phyloP scores from a whole-genome alignment of 2,329 filamentous ascomycete genomes.

The Paraphoma chrysanthemicola region DNA sequence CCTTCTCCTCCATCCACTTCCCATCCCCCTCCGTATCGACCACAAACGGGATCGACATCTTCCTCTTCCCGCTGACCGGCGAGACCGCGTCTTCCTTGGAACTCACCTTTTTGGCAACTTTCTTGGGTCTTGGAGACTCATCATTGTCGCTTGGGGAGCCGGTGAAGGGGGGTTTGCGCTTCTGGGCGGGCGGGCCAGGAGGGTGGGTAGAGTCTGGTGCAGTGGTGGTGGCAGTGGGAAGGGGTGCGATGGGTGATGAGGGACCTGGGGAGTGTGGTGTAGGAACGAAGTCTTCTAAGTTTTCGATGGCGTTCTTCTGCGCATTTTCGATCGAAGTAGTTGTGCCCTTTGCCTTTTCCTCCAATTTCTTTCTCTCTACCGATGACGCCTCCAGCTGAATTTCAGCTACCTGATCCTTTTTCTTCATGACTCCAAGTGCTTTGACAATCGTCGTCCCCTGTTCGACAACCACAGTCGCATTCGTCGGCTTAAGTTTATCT shows the following conservation, averaged over 20 bases:
- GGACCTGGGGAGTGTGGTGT: too few species aligned
- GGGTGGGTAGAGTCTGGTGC: too few species aligned
- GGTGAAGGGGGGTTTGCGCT: neutral
- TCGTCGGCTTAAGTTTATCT: neutral
- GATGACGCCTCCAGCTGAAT: too few species aligned
- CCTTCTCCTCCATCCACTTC: neutral
- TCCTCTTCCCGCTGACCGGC: neutral
- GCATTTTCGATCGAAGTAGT: neutral
- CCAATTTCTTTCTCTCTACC: neutral
- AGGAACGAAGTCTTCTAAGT: too few species aligned
- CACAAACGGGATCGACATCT: neutral
- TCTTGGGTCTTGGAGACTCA: neutral
- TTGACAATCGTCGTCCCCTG: slow-evolving; percentile 1
- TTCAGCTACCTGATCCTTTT: neutral
- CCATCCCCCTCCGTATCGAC: neutral
- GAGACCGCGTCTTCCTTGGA: neutral
- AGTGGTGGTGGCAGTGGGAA: too few species aligned
- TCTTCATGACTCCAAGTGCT: neutral
- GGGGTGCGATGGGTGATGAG: too few species aligned
- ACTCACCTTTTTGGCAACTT: neutral
- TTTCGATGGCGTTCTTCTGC: too few species aligned
- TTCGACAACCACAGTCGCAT: neutral
- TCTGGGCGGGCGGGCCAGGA: neutral
- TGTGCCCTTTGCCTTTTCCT: neutral
- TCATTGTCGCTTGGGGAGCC: neutral